phyloP scores from a whole-genome alignment of 2,329 filamentous ascomycete species.

The Sporothrix schenckii region DNA sequence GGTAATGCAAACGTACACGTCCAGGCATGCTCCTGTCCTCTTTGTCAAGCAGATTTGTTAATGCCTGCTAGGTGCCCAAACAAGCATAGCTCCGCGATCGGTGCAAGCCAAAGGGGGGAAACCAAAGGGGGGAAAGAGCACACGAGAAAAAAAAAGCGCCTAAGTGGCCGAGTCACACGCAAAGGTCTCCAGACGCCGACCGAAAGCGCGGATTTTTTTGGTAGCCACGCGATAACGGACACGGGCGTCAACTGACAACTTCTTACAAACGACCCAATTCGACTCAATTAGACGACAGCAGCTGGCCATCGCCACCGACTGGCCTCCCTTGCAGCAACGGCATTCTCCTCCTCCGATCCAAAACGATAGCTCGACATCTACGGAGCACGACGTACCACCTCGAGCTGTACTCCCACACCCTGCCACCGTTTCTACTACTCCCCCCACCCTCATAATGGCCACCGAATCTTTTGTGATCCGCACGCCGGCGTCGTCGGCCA shows the following conservation, averaged over 20 bases:
- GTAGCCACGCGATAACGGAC: conserved; percentile 18
- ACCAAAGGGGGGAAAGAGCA: neutral
- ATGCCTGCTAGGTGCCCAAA: conserved; percentile 6
- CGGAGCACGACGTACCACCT: neutral
- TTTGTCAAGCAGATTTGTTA: neutral
- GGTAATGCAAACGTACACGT: neutral
- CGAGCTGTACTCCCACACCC: neutral
- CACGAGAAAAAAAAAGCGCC: conserved; percentile 10
- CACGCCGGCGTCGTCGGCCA: conserved; percentile 93
- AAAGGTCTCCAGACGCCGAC: conserved; percentile 19
- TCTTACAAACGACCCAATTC: neutral
- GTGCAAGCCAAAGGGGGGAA: conserved; percentile 4
- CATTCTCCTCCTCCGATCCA: neutral
- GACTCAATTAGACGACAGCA: neutral
- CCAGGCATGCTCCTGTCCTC: neutral
- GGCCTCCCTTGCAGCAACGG: neutral
- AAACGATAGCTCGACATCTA: neutral
- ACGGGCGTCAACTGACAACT: neutral
- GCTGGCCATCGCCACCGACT: neutral
- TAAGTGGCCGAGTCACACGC: conserved; percentile 16
- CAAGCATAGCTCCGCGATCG: conserved; percentile 27
- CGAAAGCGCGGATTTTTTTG: conserved; percentile 15
- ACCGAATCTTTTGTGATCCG: conserved; percentile 68
- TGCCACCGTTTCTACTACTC: neutral
- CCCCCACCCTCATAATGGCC: conserved; percentile 32